Evolutionary conservation across 768 basidiomycete genomes (phyloP).

Genomic region (Tulasnella sp.): DNA sequence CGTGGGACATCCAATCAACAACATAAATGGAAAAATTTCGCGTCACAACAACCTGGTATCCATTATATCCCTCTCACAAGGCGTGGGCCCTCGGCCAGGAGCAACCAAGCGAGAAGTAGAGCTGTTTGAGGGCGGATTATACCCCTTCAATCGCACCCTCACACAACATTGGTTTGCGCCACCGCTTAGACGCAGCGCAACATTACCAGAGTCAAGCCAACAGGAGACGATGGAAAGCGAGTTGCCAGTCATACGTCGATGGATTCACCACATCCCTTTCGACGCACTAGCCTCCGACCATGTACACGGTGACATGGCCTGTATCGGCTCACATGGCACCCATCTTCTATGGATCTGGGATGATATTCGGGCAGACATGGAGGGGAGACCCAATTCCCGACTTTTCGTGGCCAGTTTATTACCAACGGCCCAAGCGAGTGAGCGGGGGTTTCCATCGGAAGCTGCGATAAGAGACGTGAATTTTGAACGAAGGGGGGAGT

Average conservation of each 20-base stretch:
- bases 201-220: background rate
- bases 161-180: slow-evolving; percentile 13
- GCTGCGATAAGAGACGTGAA: slow-evolving; percentile 1
- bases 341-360: slow-evolving; percentile 11
- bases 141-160: background rate
- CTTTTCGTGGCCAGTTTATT: too few species aligned
- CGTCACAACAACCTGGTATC: background rate
- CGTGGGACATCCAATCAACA: slow-evolving; percentile 11
- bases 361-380: background rate
- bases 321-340: slow-evolving; percentile 7
- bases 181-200: background rate
- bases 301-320: background rate
- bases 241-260: slow-evolving; percentile 1
- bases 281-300: background rate
- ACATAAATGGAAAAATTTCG: background rate
- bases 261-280: slow-evolving; percentile 5
- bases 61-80: background rate
- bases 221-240: background rate
- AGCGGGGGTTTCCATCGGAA: background rate
- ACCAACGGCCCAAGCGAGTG: background rate
- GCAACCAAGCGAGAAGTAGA: too few species aligned
- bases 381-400: too few species aligned
- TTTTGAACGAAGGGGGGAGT: background rate
- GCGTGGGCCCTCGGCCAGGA: background rate
- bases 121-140: too few species aligned